Conservation (phyloP, 768 basidiomycete genomes). For the Daedalea quercina region DNA sequence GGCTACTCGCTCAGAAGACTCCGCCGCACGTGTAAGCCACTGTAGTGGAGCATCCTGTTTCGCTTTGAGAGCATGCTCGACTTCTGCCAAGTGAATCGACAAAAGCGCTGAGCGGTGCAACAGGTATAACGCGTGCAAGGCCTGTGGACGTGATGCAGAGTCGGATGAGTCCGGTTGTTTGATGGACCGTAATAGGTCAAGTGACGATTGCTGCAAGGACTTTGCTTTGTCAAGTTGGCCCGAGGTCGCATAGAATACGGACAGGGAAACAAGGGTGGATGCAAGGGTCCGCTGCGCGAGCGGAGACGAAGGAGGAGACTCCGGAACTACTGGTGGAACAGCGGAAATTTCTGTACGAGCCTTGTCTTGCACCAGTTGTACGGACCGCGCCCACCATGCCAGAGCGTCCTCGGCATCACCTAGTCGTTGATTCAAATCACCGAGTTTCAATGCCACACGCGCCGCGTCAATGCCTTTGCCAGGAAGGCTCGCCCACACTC, state of each 20-base stretch:
- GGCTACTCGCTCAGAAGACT: slow-evolving; percentile 62
- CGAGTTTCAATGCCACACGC: slow-evolving; percentile 57
- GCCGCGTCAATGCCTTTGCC: slow-evolving; percentile 38
- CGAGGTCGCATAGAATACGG: slow-evolving; percentile 59
- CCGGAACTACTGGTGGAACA: slow-evolving; percentile 26
- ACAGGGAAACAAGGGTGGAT: slow-evolving; percentile 61
- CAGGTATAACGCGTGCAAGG: slow-evolving; percentile 58
- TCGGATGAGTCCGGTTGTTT: slow-evolving; percentile 37
- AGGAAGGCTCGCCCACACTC: slow-evolving; percentile 44
- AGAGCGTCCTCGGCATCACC: slow-evolving; percentile 48
- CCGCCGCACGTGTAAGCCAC: slow-evolving; percentile 54
- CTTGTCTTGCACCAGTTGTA: slow-evolving; percentile 37
- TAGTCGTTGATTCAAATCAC: slow-evolving; percentile 54
- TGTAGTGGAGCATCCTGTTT: slow-evolving; percentile 42
- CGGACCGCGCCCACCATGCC: slow-evolving; percentile 61
- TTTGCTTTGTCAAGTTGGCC: slow-evolving; percentile 50
- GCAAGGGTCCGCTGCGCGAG: slow-evolving; percentile 55
- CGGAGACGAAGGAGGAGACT: slow-evolving; percentile 45
- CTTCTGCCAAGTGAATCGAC: slow-evolving; percentile 69
- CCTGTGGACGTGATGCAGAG: slow-evolving; percentile 45
- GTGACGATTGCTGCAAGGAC: slow-evolving; percentile 46
- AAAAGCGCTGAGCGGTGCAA: slow-evolving; percentile 71
- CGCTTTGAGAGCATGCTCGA: slow-evolving; percentile 44
- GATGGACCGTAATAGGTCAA: slow-evolving; percentile 49
- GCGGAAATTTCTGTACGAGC: slow-evolving; percentile 15